Evolutionary conservation across 2,329 filamentous ascomycete species (phyloP).

Genomic region (Botrytis hyacinthi): DNA sequence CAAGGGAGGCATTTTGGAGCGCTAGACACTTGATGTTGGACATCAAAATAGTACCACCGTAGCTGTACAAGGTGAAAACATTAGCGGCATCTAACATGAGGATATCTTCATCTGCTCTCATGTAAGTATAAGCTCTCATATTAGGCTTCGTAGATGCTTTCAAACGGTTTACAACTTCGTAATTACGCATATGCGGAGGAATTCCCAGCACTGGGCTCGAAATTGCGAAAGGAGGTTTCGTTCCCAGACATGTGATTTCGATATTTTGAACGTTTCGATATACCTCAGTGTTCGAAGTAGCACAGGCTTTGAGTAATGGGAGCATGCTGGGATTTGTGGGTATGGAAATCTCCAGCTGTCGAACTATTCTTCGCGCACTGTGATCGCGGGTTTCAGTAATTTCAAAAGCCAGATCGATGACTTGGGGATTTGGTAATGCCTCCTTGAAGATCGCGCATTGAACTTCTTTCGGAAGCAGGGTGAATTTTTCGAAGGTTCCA

Average conservation of each 20-base stretch:
- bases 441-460: neutral
- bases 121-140: neutral
- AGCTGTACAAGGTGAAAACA: neutral
- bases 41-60: neutral
- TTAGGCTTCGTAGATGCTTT: neutral
- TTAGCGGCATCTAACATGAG: neutral
- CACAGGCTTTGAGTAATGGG: neutral
- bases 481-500: neutral
- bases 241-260: neutral
- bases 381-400: neutral
- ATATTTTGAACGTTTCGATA: neutral
- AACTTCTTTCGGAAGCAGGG: neutral
- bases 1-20: neutral
- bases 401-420: neutral
- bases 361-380: neutral
- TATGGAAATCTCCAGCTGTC: accelerated
- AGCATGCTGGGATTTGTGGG: neutral
- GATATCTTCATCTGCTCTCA: neutral
- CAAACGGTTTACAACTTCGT: neutral
- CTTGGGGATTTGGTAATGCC: neutral
- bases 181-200: neutral
- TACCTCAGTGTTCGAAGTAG: neutral
- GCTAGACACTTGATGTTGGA: neutral
- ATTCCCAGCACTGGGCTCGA: neutral
- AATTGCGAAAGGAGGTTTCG: too few relatives aligned